Base-by-base conservation (phyloP, 2,329 filamentous ascomycete species). In the Plectosphaerella plurivora region DNA sequence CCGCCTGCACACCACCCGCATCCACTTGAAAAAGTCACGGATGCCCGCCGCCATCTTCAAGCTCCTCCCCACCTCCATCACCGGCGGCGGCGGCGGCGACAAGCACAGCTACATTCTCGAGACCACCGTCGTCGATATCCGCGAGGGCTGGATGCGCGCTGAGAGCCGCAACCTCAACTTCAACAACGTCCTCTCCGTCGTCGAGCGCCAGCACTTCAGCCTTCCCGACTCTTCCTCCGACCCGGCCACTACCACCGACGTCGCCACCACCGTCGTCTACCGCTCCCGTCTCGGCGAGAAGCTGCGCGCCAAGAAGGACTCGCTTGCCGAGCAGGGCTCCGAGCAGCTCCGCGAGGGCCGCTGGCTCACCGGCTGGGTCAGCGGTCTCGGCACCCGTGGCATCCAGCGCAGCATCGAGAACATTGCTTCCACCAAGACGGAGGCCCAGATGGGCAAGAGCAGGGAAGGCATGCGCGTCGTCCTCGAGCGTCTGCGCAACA, bases 391-490 rank as follows among this genome's bases (percentile, higher is more conserved):
- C 14, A 82, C 86, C 15, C 82, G 80, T 42, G 81, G 87, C n/a
- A 81, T 93, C 45, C 87, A 92, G 66, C 77, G 86, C 58, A 90
- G 85, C 62, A 92, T 94, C 62, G 89, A 94, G 72, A 81, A 81
- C 51, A 85, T 93, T 55, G 88, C 88, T 11, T 84, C 89, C 39
- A 87, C 84, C 63, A 87, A 89, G 65, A 91, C 89, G 5, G 82
- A 87, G 58, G 86, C 88, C 61, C 88, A 89, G 65, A 79, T 93
- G 61, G 84, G 86, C 49, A 92, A 92, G 73, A 89, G 88, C 60
- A 84, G 87, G 48, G 87, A 92, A 66, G 89, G 89, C 47, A 93
- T 94, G 89, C 84, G 82, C 52, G 82, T 92, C 37, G 89, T 94
- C 9, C 76, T 94, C 20, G 87, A 91, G 68, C 77, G 89, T 47